A percentile compares a stretch with the other conserved stretches of the same genome.
Evolutionary conservation across 2,329 filamentous ascomycete species (phyloP).

Genomic region (Coniella vitis): DNA sequence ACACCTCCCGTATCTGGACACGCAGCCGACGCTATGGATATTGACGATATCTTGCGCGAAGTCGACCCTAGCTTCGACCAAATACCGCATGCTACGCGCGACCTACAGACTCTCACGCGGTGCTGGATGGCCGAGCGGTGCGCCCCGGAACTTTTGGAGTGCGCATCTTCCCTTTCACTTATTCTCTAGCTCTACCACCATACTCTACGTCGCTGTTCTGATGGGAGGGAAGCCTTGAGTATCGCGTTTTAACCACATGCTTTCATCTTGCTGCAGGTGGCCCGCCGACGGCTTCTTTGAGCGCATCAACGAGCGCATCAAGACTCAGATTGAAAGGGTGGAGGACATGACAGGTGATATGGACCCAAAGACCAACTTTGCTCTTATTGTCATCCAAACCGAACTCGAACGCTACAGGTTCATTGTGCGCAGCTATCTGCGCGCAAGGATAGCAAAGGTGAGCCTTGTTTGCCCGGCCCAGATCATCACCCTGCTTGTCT

Average conservation of each 20-base stretch:
- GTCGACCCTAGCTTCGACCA: constrained; percentile 55
- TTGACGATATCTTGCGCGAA: constrained; percentile 71
- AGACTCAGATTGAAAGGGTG: constrained; percentile 31
- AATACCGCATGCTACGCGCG: constrained; percentile 55
- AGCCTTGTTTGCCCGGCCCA: constrained; percentile 6
- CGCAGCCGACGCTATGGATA: constrained; percentile 53
- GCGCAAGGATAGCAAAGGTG: constrained; percentile 84
- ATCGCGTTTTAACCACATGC: neutral
- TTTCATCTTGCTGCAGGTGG: constrained; percentile 38
- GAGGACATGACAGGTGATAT: constrained; percentile 67
- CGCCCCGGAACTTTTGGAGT: constrained; percentile 82
- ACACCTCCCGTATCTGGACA: no score
- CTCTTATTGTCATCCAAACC: constrained; percentile 90
- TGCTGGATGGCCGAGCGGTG: constrained; percentile 90
- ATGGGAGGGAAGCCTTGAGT: no score
- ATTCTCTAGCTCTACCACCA: neutral
- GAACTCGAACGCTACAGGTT: constrained; percentile 94
- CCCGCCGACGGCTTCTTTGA: constrained; percentile 70
- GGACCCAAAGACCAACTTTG: constrained; percentile 88
- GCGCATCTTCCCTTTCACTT: constrained; percentile 22
- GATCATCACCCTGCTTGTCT: no score
- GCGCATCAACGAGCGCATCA: constrained; percentile 62
- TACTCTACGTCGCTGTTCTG: constrained; percentile 17
- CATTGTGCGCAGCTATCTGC: constrained; percentile 73
- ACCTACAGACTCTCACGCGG: constrained; percentile 83